Evolutionary conservation across 208 protist species (phyloP), one percentile per base, ranked within the genome.

Genomic region (Trypanosoma platydactyli): DNA sequence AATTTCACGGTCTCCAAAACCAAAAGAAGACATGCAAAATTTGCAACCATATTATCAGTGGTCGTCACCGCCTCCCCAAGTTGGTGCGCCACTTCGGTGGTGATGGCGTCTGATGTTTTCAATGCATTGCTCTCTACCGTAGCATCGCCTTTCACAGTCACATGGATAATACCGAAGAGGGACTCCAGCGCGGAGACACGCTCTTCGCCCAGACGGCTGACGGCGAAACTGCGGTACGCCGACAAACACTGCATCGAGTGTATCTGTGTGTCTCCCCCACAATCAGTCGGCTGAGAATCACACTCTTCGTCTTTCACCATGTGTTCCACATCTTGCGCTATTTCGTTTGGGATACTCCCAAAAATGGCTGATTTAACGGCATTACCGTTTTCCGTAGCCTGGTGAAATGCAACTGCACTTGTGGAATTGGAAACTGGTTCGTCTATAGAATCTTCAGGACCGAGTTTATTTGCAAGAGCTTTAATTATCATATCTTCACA

Each of bases 401-500:
- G n/a, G n/a, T n/a, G n/a, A n/a, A n/a, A n/a, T n/a, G n/a, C n/a
- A n/a, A n/a, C n/a, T n/a, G n/a, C n/a, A n/a, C n/a, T n/a, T n/a
- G n/a, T n/a, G n/a, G n/a, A n/a, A n/a, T n/a, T n/a, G n/a, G n/a
- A n/a, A n/a, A n/a, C n/a, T n/a, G n/a, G n/a, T n/a, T n/a, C n/a
- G n/a, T n/a, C n/a, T n/a, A n/a, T n/a, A n/a, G n/a, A n/a, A n/a
- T n/a, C n/a, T 49, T 84, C 79, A 40, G 76, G 75, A 1, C 74
- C 75, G 50, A 74, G 73, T 48, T 77, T 80, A 1, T 45, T 50
- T 5, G 33, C 70, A 6, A 80, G 48, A 24, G 54, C 58, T 12
- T 18, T 52, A 42, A 88, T 81, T 18, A 79, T 30, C 25, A 3
- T 60, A 61, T 70, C 59, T 40, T 78, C 67, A n/a, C 55, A 41